phyloP scores from a whole-genome alignment of 306 rosid genomes.

The Quercus ilex region DNA sequence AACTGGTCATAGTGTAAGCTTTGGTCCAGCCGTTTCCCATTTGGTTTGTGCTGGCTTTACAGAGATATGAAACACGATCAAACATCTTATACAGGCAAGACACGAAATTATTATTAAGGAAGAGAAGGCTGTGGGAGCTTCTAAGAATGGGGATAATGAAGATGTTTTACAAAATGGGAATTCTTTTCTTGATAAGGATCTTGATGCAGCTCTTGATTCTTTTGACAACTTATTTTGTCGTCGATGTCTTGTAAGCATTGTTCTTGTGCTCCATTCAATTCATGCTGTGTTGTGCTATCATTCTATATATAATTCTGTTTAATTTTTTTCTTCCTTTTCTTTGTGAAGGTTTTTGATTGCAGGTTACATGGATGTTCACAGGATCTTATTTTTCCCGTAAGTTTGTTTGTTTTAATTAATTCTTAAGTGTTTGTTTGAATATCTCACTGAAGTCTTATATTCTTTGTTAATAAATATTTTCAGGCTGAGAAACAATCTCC shows the following conservation, averaged over 20 bases:
- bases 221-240: slow-evolving; percentile 98
- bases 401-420: slow-evolving; percentile 21
- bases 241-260: slow-evolving; percentile 78
- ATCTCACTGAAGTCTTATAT: slow-evolving; percentile 3
- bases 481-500: slow-evolving; percentile 88
- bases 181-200: slow-evolving; percentile 84
- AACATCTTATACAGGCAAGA: slow-evolving; percentile 99
- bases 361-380: slow-evolving; percentile 98
- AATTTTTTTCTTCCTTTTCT: slow-evolving; percentile 24
- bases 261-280: slow-evolving; percentile 11
- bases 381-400: slow-evolving; percentile 96
- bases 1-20: slow-evolving; percentile 72
- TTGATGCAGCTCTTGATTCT: slow-evolving; percentile 96
- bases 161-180: slow-evolving; percentile 53
- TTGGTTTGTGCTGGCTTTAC: slow-evolving; percentile 90
- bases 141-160: slow-evolving; percentile 49
- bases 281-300: neutral
- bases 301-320: slow-evolving; percentile 4
- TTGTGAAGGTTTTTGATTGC: slow-evolving; percentile 84
- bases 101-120: slow-evolving; percentile 56
- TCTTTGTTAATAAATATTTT: slow-evolving; percentile 24
- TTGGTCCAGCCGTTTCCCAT: slow-evolving; percentile 90
- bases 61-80: slow-evolving; percentile 90
- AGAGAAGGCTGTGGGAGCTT: slow-evolving; percentile 47
- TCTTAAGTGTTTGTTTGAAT: slow-evolving; percentile 1